phyloP scores from a whole-genome alignment of 805 yeast species.

The Nakazawaea holstii region DNA sequence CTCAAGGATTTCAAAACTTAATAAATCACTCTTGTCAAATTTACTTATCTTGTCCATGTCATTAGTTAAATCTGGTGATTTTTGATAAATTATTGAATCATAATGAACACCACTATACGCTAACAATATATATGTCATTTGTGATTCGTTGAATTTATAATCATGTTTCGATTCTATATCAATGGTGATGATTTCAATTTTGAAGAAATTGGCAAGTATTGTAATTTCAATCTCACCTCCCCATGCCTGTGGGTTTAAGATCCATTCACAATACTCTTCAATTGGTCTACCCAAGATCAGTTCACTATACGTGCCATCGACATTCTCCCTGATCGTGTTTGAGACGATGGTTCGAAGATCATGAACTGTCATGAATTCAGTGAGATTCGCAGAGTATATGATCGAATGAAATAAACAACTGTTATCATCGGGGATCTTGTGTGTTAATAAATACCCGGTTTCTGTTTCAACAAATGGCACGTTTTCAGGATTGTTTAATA shows the following conservation, averaged over 20 bases:
- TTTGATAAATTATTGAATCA: constrained; percentile 49
- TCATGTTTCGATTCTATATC: constrained; percentile 59
- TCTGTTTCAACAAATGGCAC: constrained; percentile 14
- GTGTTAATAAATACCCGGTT: constrained; percentile 36
- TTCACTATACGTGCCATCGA: constrained; percentile 39
- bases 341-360: constrained; percentile 50
- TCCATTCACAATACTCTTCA: constrained; percentile 56
- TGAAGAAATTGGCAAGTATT: constrained; percentile 48
- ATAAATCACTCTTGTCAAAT: constrained; percentile 30
- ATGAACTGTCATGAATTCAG: constrained; percentile 24
- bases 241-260: constrained; percentile 56
- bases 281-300: constrained; percentile 51
- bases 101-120: constrained; percentile 72
- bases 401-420: constrained; percentile 72
- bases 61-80: constrained; percentile 18
- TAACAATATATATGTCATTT: constrained; percentile 41
- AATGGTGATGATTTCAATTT: constrained; percentile 49
- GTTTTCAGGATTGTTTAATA: constrained; percentile 10
- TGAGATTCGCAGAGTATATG: constrained; percentile 36
- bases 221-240: constrained; percentile 81
- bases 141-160: constrained; percentile 45
- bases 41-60: constrained; percentile 31
- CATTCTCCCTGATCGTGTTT: constrained; percentile 33
- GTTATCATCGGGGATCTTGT: constrained; percentile 70
- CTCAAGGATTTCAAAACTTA: constrained; percentile 28